Evolutionary conservation across 441 rosid species (phyloP), one percentile per base, ranked within the genome.

Genomic region (Aleurites moluccanus): DNA sequence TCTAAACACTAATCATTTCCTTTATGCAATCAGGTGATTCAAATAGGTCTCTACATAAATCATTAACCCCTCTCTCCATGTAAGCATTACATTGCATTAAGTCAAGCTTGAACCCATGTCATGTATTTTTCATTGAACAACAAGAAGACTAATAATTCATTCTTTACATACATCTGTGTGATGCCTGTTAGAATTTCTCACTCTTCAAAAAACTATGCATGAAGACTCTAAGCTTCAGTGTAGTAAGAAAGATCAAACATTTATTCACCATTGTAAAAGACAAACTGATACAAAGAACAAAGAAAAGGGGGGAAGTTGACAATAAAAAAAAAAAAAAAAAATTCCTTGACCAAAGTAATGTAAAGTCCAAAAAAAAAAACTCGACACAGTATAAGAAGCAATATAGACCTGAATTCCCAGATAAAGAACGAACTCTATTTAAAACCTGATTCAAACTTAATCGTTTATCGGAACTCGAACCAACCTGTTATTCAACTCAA

Each of bases 401-500:
- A 67, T 65, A 38, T 21, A 50, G 1, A 80, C 99, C 97, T 75
- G 92, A 81, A 82, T 68, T 73, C 64, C 97, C 97, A 42, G 97
- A 92, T 52, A 88, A 69, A 70, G 86, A 65, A 65, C 75, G 83
- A 79, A 92, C 88, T 82, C 92, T 88, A 33, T 83, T 83, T 5
- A 89, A 80, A 74, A 81, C 90, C 78, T 85, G 91, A 56, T 73
- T 56, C 57, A 88, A 30, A 67, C 79, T 89, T 73, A 90, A 73
- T 72, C 80, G 87, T 79, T 87, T 89, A 59, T 75, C 79, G 76
- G 98, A 84, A 78, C 85, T 83, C 28, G 97, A 91, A 85, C 98
- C 94, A 72, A 94, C 97, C 99, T 94, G 87, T 33, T 66, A 10
- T 67, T 28, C 78, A 75, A 2, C 49, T 49, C 77, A 72, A 76